phyloP scores from a whole-genome alignment of 805 yeast genomes.

The Candida odintsovae region DNA sequence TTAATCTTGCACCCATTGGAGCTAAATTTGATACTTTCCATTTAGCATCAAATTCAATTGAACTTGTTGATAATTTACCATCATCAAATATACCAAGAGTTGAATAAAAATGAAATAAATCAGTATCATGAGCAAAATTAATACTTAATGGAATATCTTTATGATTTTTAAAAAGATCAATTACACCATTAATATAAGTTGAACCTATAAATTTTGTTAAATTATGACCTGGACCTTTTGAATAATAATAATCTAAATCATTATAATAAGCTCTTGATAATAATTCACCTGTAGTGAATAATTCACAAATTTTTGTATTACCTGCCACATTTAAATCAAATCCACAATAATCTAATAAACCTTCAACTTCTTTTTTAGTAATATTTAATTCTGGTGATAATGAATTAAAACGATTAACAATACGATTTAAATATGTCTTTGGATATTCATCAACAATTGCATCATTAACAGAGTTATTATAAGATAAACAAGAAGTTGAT shows the following conservation, averaged over 20 bases:
- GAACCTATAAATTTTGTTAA: constrained; percentile 36
- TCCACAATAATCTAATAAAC: constrained; percentile 41
- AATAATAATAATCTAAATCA: constrained; percentile 40
- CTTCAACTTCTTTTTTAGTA: constrained; percentile 33
- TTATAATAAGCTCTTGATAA: constrained; percentile 34
- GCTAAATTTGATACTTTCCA: constrained; percentile 41
- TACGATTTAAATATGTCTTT: constrained; percentile 15
- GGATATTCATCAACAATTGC: constrained; percentile 25
- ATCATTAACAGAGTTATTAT: constrained; percentile 26
- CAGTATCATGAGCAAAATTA: constrained; percentile 52
- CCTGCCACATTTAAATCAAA: constrained; percentile 47
- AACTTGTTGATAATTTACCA: constrained; percentile 35
- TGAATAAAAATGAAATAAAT: constrained; percentile 42
- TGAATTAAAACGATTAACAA: constrained; percentile 23
- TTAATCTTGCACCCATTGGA: constrained; percentile 48
- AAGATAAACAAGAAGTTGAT: constrained; percentile 33
- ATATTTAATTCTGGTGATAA: constrained; percentile 36
- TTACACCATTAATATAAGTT: constrained; percentile 42
- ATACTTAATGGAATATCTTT: constrained; percentile 35
- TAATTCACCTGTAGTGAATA: constrained; percentile 48
- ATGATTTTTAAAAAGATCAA: constrained; percentile 33
- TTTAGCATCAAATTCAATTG: constrained; percentile 37
- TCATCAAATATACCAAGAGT: constrained; percentile 39
- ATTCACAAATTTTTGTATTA: constrained; percentile 15
- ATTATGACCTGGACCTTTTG: constrained; percentile 43